Evolutionary conservation across 805 yeast species (phyloP).

Genomic region (Candida verbasci): DNA sequence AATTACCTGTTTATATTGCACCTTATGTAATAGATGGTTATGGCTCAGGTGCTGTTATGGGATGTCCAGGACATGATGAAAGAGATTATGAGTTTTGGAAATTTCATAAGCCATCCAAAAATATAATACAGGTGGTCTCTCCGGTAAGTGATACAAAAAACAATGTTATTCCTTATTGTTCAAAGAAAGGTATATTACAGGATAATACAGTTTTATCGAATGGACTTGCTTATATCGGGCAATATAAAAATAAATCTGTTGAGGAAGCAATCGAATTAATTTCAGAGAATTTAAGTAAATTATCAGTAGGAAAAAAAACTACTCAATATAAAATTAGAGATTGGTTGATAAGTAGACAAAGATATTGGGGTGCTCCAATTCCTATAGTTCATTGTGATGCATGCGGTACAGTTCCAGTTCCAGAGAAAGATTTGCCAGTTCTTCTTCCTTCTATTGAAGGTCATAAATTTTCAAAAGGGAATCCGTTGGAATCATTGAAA

Average conservation of each 20-base stretch:
- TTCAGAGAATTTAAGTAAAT: slow-evolving; percentile 33
- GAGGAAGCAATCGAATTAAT: slow-evolving; percentile 51
- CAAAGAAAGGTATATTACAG: slow-evolving; percentile 37
- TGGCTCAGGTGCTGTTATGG: slow-evolving; percentile 96
- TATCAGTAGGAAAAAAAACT: slow-evolving; percentile 41
- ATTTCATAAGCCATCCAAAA: slow-evolving; percentile 46
- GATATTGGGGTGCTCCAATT: slow-evolving; percentile 99
- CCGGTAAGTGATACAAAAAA: slow-evolving; percentile 29
- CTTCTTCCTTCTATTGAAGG: slow-evolving; percentile 60
- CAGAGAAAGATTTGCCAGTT: slow-evolving; percentile 83
- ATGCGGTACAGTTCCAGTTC: slow-evolving; percentile 93
- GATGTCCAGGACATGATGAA: slow-evolving; percentile 91
- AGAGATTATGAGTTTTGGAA: slow-evolving; percentile 84
- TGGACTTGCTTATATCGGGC: slow-evolving; percentile 27
- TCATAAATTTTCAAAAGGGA: slow-evolving; percentile 60
- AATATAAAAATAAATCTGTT: slow-evolving; percentile 45
- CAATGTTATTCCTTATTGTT: slow-evolving; percentile 44
- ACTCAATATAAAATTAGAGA: slow-evolving; percentile 72
- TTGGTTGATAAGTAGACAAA: slow-evolving; percentile 91
- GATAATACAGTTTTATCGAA: slow-evolving; percentile 20
- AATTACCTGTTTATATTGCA: slow-evolving; percentile 78
- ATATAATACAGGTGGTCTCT: slow-evolving; percentile 44
- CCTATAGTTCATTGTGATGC: slow-evolving; percentile 83
- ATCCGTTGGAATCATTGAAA: slow-evolving; percentile 51
- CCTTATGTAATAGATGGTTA: slow-evolving; percentile 83